These are phyloP conservation scores for Aspergillus pseudotamarii DNA, from an alignment of 2,329 filamentous ascomycete species.

Conservation along the genomic window DNA sequence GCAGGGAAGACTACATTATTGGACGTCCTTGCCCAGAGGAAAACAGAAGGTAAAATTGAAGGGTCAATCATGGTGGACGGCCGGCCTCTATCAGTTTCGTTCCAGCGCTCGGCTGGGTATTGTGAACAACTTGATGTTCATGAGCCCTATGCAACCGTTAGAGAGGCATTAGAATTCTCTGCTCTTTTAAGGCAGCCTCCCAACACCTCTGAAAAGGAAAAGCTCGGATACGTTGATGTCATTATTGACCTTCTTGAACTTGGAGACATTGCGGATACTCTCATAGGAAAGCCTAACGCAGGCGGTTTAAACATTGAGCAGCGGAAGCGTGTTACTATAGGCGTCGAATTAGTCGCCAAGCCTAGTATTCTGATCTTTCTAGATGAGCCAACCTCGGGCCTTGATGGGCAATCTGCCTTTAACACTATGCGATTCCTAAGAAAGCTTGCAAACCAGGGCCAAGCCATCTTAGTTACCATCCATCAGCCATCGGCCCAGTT, in stretches of 20 bases:
- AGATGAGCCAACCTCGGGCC: slow-evolving; percentile 70
- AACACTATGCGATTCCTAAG: slow-evolving; percentile 68
- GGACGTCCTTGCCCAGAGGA: slow-evolving; percentile 73
- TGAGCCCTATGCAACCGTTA: slow-evolving; percentile 65
- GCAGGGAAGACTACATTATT: slow-evolving; percentile 77
- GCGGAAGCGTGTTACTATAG: slow-evolving; percentile 70
- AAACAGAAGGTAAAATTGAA: slow-evolving; percentile 62
- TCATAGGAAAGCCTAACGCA: slow-evolving; percentile 50
- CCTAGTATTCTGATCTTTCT: slow-evolving; percentile 69
- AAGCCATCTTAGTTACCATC: slow-evolving; percentile 71
- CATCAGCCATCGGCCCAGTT: slow-evolving; percentile 69
- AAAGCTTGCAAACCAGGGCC: slow-evolving; percentile 65
- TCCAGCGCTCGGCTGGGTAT: slow-evolving; percentile 69
- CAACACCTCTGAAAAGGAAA: slow-evolving; percentile 58
- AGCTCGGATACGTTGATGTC: slow-evolving; percentile 65
- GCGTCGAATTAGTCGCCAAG: slow-evolving; percentile 70
- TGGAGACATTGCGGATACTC: slow-evolving; percentile 63
- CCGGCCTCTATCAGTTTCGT: slow-evolving; percentile 59
- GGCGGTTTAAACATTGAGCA: slow-evolving; percentile 63
- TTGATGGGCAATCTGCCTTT: slow-evolving; percentile 68
- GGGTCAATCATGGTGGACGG: slow-evolving; percentile 71
- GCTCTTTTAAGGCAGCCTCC: slow-evolving; percentile 63
- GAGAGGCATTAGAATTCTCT: slow-evolving; percentile 68
- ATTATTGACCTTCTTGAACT: slow-evolving; percentile 67
- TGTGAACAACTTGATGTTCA: slow-evolving; percentile 71